phyloP scores from a whole-genome alignment of 352 stramenopile species.

The Phytophthora pluvialis region DNA sequence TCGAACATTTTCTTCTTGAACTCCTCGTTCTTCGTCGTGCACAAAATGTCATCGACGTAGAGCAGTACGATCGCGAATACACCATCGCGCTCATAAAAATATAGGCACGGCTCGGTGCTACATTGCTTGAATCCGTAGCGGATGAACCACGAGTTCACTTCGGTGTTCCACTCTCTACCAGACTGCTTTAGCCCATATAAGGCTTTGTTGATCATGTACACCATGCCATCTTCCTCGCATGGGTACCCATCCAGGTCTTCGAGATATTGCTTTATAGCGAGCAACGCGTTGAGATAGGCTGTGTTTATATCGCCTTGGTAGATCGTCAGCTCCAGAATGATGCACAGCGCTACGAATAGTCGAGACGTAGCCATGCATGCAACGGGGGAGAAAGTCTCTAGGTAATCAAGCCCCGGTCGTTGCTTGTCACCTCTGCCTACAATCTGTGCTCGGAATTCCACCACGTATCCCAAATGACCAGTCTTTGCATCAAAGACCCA shows the following conservation, averaged over 20 bases:
- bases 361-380: neutral
- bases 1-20: too few species aligned
- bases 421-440: slow-evolving; percentile 7
- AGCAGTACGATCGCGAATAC: too few species aligned
- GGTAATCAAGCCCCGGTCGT: neutral
- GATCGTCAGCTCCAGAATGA: neutral
- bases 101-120: too few species aligned
- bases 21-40: too few species aligned
- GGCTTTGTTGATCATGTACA: slow-evolving; percentile 3
- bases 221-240: neutral
- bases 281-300: slow-evolving; percentile 1
- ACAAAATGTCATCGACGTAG: too few species aligned
- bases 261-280: slow-evolving; percentile 1
- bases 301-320: slow-evolving; percentile 12
- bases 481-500: slow-evolving; percentile 6
- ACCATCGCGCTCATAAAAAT: too few species aligned
- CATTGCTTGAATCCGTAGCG: too few species aligned
- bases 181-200: slow-evolving; percentile 4
- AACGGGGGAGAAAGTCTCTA: neutral
- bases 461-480: slow-evolving; percentile 1
- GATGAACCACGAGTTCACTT: too few species aligned
- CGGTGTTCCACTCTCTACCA: slow-evolving; percentile 6
- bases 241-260: neutral
- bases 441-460: neutral
- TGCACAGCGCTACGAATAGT: neutral